Conservation (phyloP, 116 monocot genomes). For the Papilionanthe hybrid region DNA sequence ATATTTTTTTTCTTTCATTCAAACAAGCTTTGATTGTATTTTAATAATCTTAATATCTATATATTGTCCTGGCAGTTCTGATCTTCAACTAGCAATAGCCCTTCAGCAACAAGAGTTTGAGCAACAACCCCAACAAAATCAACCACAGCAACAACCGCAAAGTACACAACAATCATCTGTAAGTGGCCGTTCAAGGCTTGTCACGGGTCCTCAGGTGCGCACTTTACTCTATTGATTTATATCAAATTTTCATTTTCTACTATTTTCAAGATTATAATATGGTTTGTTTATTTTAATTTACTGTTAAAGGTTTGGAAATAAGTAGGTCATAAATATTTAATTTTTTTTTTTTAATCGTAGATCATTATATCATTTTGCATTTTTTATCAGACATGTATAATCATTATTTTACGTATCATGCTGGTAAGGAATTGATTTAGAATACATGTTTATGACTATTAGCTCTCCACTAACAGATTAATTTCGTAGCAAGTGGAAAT, state of each 20-base stretch:
- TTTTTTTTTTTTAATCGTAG: neutral
- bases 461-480: too few relatives aligned
- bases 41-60: neutral
- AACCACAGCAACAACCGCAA: slow-evolving; percentile 38
- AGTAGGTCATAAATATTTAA: neutral
- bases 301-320: neutral
- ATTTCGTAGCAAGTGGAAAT: too few relatives aligned
- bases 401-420: neutral
- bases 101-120: slow-evolving; percentile 93
- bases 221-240: neutral
- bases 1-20: too few relatives aligned
- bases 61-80: slow-evolving; percentile 53
- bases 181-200: slow-evolving; percentile 50
- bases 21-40: neutral
- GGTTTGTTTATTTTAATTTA: neutral
- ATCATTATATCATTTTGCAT: neutral
- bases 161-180: slow-evolving; percentile 37
- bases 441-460: neutral
- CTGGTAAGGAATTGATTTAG: neutral
- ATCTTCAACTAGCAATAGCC: slow-evolving; percentile 84
- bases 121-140: slow-evolving; percentile 39
- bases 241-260: neutral
- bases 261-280: neutral
- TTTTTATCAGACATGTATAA: neutral
- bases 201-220: slow-evolving; percentile 83